Evolutionary conservation across 306 rosid species (phyloP), one percentile per base, ranked within the genome.

Genomic region (Malus sieversii): DNA sequence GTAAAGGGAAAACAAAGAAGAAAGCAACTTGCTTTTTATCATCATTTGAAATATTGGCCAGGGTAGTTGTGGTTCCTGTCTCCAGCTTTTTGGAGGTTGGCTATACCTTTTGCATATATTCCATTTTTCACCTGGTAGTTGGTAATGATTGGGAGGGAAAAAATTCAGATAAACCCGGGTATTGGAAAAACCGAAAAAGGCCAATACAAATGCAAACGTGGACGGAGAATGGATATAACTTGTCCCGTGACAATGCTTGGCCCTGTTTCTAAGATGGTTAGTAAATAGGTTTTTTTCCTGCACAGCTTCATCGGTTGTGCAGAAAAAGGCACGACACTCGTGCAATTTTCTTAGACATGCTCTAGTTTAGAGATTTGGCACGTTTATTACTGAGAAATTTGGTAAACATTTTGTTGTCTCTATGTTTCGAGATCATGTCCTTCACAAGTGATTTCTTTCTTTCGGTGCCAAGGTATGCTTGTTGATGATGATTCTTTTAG

Each of bases 21-120:
- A 76, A 67, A 76, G 65, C 44, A 35, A 52, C 79, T 80, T 68
- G 51, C 81, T 83, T 82, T 87, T 75, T 65, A 71, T 80, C 75
- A 66, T 72, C 55, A 48, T 48, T 20, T 46, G 55, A 53, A 79
- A 70, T 42, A 72, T 74, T 82, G 78, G 77, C 72, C 59, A 33
- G 75, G 65, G 74, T 77, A 33, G 72, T 75, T 72, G 66, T 74
- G 75, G 60, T 78, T 83, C 62, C 58, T 30, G 32, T 69, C 73
- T 75, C 48, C 74, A 20, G 67, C 73, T 70, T 92, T 86, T 77
- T 72, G 77, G 65, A 63, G 81, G 74, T 83, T 80, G 79, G 65
- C 67, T 48, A 18, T 68, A 63, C 77, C 45, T 66, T 82, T 85
- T 78, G 68, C 68, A 14, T 25, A 40, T 23, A 48, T 69, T 64